Conservation (phyloP, 1,139 yeast genomes). For the Yamadazyma sp. region DNA sequence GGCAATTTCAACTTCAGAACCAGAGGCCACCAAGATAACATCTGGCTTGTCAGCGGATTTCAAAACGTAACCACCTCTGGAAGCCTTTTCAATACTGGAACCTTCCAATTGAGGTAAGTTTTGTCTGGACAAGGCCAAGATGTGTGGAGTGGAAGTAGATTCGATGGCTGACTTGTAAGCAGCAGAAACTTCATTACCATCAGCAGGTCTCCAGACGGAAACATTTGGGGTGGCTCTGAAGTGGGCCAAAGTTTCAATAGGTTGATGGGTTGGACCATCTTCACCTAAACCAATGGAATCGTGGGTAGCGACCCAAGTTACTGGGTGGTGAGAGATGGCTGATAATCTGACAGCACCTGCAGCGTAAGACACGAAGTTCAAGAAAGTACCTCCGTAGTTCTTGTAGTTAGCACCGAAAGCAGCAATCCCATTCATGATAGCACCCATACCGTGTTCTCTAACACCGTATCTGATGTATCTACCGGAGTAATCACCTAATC, state of each 20-base stretch:
- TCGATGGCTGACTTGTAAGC: constrained; percentile 84
- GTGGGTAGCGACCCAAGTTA: constrained; percentile 97
- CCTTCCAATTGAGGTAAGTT: constrained; percentile 96
- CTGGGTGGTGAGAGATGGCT: constrained; percentile 91
- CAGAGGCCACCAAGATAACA: constrained; percentile 83
- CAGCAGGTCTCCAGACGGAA: constrained; percentile 99
- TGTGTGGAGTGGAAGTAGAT: constrained; percentile 75
- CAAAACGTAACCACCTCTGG: constrained; percentile 92
- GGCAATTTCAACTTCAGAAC: constrained; percentile 89
- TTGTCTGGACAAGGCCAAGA: constrained; percentile 95
- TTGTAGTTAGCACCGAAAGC: constrained; percentile 93
- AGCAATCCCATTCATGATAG: constrained; percentile 95
- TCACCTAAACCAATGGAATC: constrained; percentile 99
- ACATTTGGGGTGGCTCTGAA: constrained; percentile 95
- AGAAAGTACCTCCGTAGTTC: constrained; percentile 97
- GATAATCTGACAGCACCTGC: constrained; percentile 96
- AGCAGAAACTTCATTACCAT: constrained; percentile 98
- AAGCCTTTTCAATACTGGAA: constrained; percentile 86
- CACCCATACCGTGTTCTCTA: constrained; percentile 99
- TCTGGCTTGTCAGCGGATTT: constrained; percentile 62
- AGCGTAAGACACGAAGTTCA: constrained; percentile 96
- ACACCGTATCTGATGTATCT: constrained; percentile 98
- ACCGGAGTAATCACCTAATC: constrained; percentile 85
- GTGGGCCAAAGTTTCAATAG: constrained; percentile 97
- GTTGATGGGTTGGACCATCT: constrained; percentile 99